Evolutionary conservation across 495 filamentous ascomycete species (phyloP), one percentile per base, ranked within the genome.

Genomic region (Penicillium robsamsonii): DNA sequence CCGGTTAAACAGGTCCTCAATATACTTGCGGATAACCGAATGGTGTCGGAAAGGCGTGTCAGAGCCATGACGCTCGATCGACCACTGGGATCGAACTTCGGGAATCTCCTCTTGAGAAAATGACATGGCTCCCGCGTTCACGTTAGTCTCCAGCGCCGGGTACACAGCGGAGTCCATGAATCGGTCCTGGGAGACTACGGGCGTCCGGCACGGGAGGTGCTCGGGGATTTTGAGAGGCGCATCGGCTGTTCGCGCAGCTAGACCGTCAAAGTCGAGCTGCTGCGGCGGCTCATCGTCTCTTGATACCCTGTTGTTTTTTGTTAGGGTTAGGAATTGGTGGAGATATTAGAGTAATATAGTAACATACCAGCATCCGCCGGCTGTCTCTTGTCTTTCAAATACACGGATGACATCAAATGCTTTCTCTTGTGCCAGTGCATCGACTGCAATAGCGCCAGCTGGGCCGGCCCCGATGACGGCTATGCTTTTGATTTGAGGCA

Each of bases 401-500:
- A 84, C 81, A 22, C 81, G 76, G 47, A 85, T 79, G 7, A 72
- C 55, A 49, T 83, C 76, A 57, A 85, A 86, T 0, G 67, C 60
- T 51, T 79, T 70, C 58, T 86, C 83, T 57, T 82, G 74, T 20
- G 74, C 73, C 37, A 86, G 63, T 0, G 83, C 81, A 72, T 85
- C 80, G 4, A 83, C 70, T 0, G 82, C 65, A 63, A 85, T 84
- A 48, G 81, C 82, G 10, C 83, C 83, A 0, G 81, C 71, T 10
- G 83, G 83, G 3, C 83, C 82, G 2, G 80, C 74, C 10, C 83
- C 82, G 55, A 86, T 83, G 5, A 86, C 74, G 18, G 83, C 83
- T 11, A 85, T 75, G 20, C 76, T 72, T 62, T 80, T 83, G 25
- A 77, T 60, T 7, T 59, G 56, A 43, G 56, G 20, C 66, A 70